Evolutionary conservation across 2,329 filamentous ascomycete genomes (phyloP).

Genomic region (Cercospora citrullina): DNA sequence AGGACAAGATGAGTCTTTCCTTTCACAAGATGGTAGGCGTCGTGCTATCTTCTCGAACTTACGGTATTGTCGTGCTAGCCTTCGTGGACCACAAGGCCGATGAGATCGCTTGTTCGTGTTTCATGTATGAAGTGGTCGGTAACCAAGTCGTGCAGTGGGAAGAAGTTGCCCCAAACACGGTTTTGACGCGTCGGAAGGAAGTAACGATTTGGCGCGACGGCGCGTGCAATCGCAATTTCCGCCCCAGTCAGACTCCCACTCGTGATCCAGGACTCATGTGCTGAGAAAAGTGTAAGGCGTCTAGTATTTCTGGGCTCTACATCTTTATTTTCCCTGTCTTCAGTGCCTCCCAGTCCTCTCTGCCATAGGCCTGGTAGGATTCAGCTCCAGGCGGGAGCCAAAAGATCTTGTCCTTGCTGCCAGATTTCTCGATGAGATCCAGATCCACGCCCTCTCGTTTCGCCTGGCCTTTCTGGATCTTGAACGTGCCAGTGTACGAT

Average conservation of each 20-base stretch:
- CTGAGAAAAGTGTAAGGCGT: background rate
- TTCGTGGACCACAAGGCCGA: background rate
- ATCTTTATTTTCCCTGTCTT: conserved; percentile 70
- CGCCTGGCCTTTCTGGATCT: conserved; percentile 77
- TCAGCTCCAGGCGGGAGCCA: conserved; percentile 63
- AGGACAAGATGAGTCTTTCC: background rate
- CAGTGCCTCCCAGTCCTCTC: conserved; percentile 67
- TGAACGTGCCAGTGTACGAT: conserved; percentile 78
- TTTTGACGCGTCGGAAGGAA: background rate
- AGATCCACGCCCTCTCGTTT: conserved; percentile 72
- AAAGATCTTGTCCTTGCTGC: conserved; percentile 54
- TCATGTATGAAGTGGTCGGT: background rate
- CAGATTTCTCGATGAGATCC: conserved; percentile 50
- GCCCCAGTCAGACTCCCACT: too few relatives aligned
- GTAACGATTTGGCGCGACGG: background rate
- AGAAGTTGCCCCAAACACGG: background rate
- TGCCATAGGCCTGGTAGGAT: conserved; percentile 66
- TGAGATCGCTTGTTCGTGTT: background rate
- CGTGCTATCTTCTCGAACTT: background rate
- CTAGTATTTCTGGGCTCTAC: conserved; percentile 4
- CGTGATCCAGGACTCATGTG: too few relatives aligned
- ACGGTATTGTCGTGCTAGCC: background rate
- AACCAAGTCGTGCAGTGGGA: background rate
- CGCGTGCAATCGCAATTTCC: background rate
- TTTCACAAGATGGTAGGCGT: background rate